phyloP scores from a whole-genome alignment of 2,329 filamentous ascomycete genomes.

The Sclerotinia subarctica region DNA sequence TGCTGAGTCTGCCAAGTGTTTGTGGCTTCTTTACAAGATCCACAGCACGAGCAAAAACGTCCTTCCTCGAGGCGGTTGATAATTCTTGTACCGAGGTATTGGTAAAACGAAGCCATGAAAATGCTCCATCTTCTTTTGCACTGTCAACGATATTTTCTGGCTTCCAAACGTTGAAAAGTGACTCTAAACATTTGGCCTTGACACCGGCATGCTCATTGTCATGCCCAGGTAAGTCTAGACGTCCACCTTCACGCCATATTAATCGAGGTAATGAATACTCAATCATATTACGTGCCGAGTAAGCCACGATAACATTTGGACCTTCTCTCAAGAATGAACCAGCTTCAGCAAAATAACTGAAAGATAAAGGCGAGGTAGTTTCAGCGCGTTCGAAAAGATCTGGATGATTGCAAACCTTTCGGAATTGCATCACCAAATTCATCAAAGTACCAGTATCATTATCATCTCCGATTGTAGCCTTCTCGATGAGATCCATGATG shows the following conservation, averaged over 20 bases:
- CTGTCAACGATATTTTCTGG: conserved; percentile 72
- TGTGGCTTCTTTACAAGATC: conserved; percentile 54
- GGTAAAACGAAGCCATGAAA: conserved; percentile 88
- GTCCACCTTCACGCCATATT: conserved; percentile 76
- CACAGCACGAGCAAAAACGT: conserved; percentile 71
- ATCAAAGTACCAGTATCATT: conserved; percentile 93
- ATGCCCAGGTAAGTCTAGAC: conserved; percentile 68
- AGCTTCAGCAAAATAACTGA: conserved; percentile 88
- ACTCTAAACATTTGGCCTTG: conserved; percentile 69
- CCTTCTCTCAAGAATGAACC: conserved; percentile 93
- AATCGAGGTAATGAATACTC: conserved; percentile 79
- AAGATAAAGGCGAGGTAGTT: conserved; percentile 79
- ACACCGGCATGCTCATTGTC: conserved; percentile 78
- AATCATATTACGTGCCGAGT: conserved; percentile 83
- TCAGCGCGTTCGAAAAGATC: conserved; percentile 95
- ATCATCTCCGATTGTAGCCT: conserved; percentile 90
- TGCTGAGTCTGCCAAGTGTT: conserved; percentile 62
- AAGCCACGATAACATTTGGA: conserved; percentile 71
- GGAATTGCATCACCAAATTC: conserved; percentile 99
- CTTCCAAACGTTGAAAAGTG: conserved; percentile 88
- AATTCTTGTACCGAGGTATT: conserved; percentile 73
- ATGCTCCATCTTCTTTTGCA: conserved; percentile 59
- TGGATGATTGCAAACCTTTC: conserved; percentile 98
- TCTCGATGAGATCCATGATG: conserved; percentile 97
- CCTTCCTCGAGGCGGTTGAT: conserved; percentile 64